Conservation (phyloP, 2,329 filamentous ascomycete genomes). For the Boeremia exigua region DNA sequence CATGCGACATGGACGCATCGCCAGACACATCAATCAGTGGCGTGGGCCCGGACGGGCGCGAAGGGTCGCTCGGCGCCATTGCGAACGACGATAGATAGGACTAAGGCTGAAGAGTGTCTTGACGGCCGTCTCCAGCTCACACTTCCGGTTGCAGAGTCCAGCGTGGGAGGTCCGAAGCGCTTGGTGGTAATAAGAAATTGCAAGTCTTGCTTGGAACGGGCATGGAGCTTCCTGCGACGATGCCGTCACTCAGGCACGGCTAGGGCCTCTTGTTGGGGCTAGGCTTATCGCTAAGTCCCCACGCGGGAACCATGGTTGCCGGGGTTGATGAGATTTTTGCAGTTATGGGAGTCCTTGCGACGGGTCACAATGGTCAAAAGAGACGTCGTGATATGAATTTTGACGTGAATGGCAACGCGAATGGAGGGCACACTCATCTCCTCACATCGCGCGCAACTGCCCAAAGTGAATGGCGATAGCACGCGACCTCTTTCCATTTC, state of each 20-base stretch:
- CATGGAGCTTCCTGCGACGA: slow-evolving; percentile 5
- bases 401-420: no score
- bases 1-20: not conserved
- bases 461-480: not conserved
- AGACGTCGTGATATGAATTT: no score
- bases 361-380: no score
- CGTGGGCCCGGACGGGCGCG: slow-evolving; percentile 12
- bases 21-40: slow-evolving; percentile 14
- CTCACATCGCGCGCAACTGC: not conserved
- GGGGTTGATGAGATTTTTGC: not conserved
- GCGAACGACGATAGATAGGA: not conserved
- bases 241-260: slow-evolving; percentile 2
- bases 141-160: not conserved
- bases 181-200: not conserved
- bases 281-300: slow-evolving; percentile 8
- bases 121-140: not conserved
- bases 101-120: not conserved
- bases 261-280: not conserved
- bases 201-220: slow-evolving; percentile 3
- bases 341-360: no score
- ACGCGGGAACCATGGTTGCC: slow-evolving; percentile 12
- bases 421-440: not conserved
- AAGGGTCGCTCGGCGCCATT: slow-evolving; percentile 14
- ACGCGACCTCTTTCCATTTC: slow-evolving; percentile 19
- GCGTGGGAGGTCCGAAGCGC: not conserved